Percentiles rank a stretch among this genome's conserved stretches.
Evolutionary conservation across 2,329 filamentous ascomycete genomes (phyloP).

Genomic region (Dothideomycetidae sp.): DNA sequence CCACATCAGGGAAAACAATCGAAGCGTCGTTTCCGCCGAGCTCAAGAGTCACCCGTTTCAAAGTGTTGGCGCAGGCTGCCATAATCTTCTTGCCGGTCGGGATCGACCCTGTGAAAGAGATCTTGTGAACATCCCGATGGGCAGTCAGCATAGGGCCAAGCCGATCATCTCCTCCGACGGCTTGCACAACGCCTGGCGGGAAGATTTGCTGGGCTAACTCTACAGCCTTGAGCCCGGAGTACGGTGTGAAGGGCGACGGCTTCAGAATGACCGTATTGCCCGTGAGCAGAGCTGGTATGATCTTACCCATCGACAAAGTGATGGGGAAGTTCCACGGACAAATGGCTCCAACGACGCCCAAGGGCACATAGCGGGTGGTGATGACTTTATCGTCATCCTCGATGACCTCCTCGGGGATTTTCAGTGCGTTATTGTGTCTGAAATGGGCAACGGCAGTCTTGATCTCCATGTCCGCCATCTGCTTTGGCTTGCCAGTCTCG

Average conservation of each 20-base stretch:
- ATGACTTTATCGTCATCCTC: conserved; percentile 35
- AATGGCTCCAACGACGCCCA: conserved; percentile 34
- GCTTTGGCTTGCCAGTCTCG: conserved; percentile 29
- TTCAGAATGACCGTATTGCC: conserved; percentile 26
- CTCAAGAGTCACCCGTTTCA: conserved; percentile 49
- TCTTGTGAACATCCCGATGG: conserved; percentile 48
- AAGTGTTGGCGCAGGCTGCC: conserved; percentile 39
- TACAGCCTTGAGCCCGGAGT: conserved; percentile 44
- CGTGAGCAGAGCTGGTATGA: conserved; percentile 42
- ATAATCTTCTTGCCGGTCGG: conserved; percentile 48
- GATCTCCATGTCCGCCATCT: conserved; percentile 29
- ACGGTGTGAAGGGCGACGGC: conserved; percentile 41
- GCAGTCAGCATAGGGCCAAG: conserved; percentile 45
- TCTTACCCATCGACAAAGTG: conserved; percentile 38
- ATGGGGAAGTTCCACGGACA: conserved; percentile 41
- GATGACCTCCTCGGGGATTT: conserved; percentile 27
- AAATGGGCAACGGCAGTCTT: conserved; percentile 24
- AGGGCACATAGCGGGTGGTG: conserved; percentile 32
- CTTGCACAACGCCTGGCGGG: conserved; percentile 49
- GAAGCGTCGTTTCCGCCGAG: conserved; percentile 48
- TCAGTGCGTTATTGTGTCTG: conserved; percentile 24
- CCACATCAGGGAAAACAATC: conserved; percentile 45
- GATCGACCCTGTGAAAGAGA: conserved; percentile 49
- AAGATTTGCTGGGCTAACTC: conserved; percentile 45
- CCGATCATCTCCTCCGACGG: conserved; percentile 44